A percentile compares a stretch with the other conserved stretches of the same genome.
Conservation (phyloP, 2,329 filamentous ascomycete genomes). For the Claviceps citrina region DNA sequence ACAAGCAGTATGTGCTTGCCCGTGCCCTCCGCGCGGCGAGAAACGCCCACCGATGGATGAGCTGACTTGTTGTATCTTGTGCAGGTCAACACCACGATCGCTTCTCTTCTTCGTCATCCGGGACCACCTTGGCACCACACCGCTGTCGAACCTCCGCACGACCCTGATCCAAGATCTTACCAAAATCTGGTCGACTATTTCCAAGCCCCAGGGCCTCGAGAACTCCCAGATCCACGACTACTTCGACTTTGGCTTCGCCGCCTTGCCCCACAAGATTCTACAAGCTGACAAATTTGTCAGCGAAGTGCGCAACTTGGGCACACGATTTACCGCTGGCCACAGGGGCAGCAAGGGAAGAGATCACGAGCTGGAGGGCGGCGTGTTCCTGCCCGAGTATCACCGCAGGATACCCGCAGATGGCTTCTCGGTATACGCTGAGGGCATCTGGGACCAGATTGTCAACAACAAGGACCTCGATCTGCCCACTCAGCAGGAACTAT, state of each 20-base stretch:
- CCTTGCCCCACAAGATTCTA: constrained; percentile 89
- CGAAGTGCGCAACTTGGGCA: constrained; percentile 66
- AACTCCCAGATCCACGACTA: constrained; percentile 86
- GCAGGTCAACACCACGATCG: constrained; percentile 69
- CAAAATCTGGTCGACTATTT: constrained; percentile 83
- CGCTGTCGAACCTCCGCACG: constrained; percentile 74
- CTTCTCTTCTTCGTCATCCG: constrained; percentile 97
- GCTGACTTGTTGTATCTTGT: too few species aligned
- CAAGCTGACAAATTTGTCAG: constrained; percentile 80
- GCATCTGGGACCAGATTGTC: constrained; percentile 96
- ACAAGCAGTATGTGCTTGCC: constrained; percentile 56
- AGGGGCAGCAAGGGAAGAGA: constrained; percentile 54
- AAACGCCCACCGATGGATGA: neutral
- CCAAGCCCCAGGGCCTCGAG: constrained; percentile 80
- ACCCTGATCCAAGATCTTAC: constrained; percentile 81
- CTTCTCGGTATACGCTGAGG: constrained; percentile 85
- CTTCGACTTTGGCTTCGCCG: constrained; percentile 95
- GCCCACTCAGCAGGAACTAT: constrained; percentile 88
- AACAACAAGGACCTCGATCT: constrained; percentile 96
- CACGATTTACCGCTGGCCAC: constrained; percentile 69
- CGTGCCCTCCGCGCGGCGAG: neutral
- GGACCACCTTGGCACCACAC: constrained; percentile 86
- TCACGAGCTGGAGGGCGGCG: constrained; percentile 58
- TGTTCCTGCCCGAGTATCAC: constrained; percentile 91
- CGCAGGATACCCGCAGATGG: constrained; percentile 90